These are phyloP conservation scores for Gossypium rotundifolium DNA, from an alignment of 345 rosid genomes.

Conservation along the genomic window DNA sequence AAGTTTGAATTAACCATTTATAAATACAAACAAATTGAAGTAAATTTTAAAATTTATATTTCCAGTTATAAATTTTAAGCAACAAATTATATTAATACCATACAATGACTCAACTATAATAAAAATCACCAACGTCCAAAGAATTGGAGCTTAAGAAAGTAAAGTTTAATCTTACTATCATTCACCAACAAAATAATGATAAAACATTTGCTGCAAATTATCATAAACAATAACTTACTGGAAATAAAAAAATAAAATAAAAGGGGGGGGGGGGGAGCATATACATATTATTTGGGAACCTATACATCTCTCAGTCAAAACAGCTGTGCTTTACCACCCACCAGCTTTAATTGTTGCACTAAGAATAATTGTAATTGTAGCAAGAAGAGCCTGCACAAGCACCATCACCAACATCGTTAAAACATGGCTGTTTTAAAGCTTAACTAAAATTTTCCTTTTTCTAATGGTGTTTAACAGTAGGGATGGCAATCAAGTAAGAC, in stretches of 20 bases:
- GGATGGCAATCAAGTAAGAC: too few relatives aligned
- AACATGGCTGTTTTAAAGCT: not conserved
- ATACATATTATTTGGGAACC: not conserved
- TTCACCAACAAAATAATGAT: not conserved
- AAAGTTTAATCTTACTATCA: not conserved
- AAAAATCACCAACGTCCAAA: not conserved
- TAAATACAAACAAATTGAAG: too few relatives aligned
- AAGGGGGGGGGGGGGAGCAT: not conserved
- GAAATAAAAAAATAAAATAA: not conserved
- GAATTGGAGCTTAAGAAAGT: not conserved
- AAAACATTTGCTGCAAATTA: not conserved
- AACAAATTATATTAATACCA: not conserved
- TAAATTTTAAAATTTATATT: too few relatives aligned
- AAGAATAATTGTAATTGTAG: conserved; percentile 58
- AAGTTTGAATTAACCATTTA: too few relatives aligned
- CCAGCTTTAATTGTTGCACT: conserved; percentile 56
- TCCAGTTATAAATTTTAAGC: not conserved
- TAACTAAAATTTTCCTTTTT: not conserved
- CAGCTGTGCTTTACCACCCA: conserved; percentile 29
- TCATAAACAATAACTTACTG: not conserved
- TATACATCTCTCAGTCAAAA: not conserved
- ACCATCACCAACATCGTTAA: not conserved
- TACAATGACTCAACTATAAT: not conserved
- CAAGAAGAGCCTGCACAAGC: conserved; percentile 65
- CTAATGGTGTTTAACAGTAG: not conserved